These are phyloP conservation scores for Knufia fluminis DNA, from an alignment of 2,329 filamentous ascomycete genomes.

Conservation along the genomic window DNA sequence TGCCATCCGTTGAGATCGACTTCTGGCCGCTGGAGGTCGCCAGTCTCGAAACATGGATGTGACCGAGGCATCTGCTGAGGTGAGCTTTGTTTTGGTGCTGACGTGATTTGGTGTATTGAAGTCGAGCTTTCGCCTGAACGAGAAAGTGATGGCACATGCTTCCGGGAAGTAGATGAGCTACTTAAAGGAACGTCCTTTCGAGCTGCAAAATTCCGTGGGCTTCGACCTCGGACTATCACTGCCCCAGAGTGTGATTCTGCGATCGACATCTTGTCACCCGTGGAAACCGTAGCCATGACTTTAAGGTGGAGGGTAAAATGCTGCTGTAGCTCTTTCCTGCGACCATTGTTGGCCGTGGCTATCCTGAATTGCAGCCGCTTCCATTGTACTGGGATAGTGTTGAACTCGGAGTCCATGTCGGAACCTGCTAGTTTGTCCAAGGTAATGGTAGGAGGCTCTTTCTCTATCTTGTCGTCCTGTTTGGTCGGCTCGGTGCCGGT, in stretches of 20 bases:
- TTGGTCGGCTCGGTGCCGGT: conserved; percentile 54
- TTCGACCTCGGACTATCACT: conserved; percentile 87
- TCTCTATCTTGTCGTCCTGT: conserved; percentile 58
- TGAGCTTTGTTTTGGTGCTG: conserved; percentile 19
- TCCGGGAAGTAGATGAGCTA: conserved; percentile 69
- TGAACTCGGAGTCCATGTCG: conserved; percentile 70
- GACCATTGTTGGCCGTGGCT: conserved; percentile 91
- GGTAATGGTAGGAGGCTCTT: conserved; percentile 76
- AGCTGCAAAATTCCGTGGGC: conserved; percentile 88
- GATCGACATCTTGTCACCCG: conserved; percentile 70
- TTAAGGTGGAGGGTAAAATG: conserved; percentile 88
- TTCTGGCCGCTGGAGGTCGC: not conserved
- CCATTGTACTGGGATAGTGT: conserved; percentile 89
- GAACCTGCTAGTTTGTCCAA: conserved; percentile 57
- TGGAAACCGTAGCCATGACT: conserved; percentile 72
- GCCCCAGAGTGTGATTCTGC: conserved; percentile 79
- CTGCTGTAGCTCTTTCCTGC: conserved; percentile 88
- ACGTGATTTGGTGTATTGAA: conserved; percentile 21
- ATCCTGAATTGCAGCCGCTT: conserved; percentile 87
- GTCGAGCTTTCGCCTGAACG: conserved; percentile 16
- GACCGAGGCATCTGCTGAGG: conserved; percentile 16
- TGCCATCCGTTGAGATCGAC: conserved; percentile 13
- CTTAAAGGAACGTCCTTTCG: conserved; percentile 85
- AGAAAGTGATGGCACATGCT: conserved; percentile 43
- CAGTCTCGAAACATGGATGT: conserved; percentile 3